Percentiles rank a stretch among this genome's conserved stretches.
Conservation (phyloP, 1,139 yeast genomes). For the Insectozyma bohioensis region DNA sequence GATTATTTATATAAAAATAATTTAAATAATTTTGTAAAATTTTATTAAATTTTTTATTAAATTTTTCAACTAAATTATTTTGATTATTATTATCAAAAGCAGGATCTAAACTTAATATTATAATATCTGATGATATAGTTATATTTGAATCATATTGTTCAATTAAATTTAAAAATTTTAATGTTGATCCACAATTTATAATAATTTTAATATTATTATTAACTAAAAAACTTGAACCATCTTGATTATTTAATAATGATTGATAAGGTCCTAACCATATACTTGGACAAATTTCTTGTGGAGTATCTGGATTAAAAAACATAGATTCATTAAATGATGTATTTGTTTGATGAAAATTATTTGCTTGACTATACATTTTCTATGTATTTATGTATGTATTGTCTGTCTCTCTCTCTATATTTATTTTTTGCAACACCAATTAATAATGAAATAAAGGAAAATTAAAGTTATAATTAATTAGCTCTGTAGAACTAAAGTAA, state of each 20-base stretch:
- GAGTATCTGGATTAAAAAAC: constrained; percentile 16
- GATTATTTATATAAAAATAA: constrained; percentile 38
- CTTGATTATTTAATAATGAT: constrained; percentile 14
- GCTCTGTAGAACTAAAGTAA: no score
- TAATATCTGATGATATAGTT: constrained; percentile 38
- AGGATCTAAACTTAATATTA: constrained; percentile 42
- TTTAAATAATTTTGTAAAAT: constrained; percentile 41
- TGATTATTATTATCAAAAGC: constrained; percentile 21
- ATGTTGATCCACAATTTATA: constrained; percentile 42
- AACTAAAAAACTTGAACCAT: constrained; percentile 17
- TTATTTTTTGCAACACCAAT: constrained; percentile 3
- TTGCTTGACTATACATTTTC: constrained; percentile 5
- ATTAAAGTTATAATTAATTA: no score
- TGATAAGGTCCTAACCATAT: constrained; percentile 31
- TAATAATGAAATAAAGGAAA: no score
- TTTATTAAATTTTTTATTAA: constrained; percentile 29
- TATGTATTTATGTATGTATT: background rate
- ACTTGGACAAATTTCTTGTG: constrained; percentile 31
- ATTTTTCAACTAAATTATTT: constrained; percentile 23
- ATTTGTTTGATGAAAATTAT: constrained; percentile 10
- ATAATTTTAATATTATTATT: constrained; percentile 36
- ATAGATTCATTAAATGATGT: constrained; percentile 10
- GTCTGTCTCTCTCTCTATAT: constrained; percentile 1
- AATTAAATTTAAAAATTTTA: constrained; percentile 25
- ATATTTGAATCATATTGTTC: constrained; percentile 21